Evolutionary conservation across 441 rosid species (phyloP), one percentile per base, ranked within the genome.

Genomic region (Adansonia madagascariensis): DNA sequence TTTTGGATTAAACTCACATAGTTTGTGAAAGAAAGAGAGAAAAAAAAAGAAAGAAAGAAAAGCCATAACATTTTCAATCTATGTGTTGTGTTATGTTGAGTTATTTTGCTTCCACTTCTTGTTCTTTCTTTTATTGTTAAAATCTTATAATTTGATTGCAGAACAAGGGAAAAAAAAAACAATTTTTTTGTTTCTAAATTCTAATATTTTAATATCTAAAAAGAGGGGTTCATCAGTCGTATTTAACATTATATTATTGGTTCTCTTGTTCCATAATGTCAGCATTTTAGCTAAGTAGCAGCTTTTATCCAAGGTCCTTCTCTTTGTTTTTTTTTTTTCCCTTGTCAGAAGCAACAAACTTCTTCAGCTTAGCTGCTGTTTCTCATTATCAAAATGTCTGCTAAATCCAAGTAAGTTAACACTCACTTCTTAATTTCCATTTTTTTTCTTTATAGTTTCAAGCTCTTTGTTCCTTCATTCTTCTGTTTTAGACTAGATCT

Each of bases 361-460:
- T n/a, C 71, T 39, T 27, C 85, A 44, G 41, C 15, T 61, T 24
- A 20, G 50, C 71, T 44, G 57, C 72, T 74, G 57, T 83, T 44
- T 15, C 31, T 67, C 27, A 35, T 41, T 39, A 7, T 56, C 71
- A 76, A 80, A 76, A 93, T 93, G 97, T 84, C 94, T 75, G 77
- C 94, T 73, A 88, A 89, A 85, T 84, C 93, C 91, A 92, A 86
- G 98, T 93, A 78, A 81, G 89, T 78, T 0, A 68, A 68, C 52
- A 14, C 65, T 75, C 6, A 67, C 35, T 68, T 66, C 61, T 80
- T 67, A 15, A 52, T 52, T 12, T 46, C 55, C 2, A 8, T 39
- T 53, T 64, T 62, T 64, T 66, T 41, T 74, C 62, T 77, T 31
- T 61, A 71, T 47, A 17, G 0, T 20, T 44, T 67, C 17, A 10